Evolutionary conservation across 352 stramenopile genomes (phyloP).

Genomic region (Phytopythium mirpurense): DNA sequence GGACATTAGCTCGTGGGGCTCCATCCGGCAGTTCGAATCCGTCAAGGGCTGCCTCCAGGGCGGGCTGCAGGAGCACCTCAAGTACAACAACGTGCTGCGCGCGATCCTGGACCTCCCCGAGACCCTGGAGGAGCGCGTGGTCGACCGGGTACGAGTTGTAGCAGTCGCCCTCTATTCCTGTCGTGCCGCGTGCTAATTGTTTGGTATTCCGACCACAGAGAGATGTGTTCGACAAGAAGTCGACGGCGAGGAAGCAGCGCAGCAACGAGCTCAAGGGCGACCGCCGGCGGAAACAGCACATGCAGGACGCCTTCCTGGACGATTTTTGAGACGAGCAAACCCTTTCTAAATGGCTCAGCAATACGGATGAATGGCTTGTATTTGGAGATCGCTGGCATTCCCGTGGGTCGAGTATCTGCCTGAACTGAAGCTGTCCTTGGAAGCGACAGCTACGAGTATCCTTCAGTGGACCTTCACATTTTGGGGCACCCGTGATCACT

Average conservation of each 20-base stretch:
- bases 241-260: slow-evolving; percentile 60
- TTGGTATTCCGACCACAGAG: slow-evolving; percentile 22
- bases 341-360: too few species aligned
- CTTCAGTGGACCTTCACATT: too few species aligned
- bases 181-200: too few species aligned
- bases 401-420: too few species aligned
- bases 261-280: slow-evolving; percentile 81
- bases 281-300: slow-evolving; percentile 68
- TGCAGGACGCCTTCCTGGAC: slow-evolving; percentile 71
- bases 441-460: too few species aligned
- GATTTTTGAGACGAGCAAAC: slow-evolving; percentile 32
- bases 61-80: slow-evolving; percentile 81
- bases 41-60: slow-evolving; percentile 71
- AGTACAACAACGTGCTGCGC: slow-evolving; percentile 86
- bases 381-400: too few species aligned
- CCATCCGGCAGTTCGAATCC: slow-evolving; percentile 77
- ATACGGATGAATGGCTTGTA: too few species aligned
- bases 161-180: background rate
- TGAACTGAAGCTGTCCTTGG: too few species aligned
- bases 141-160: slow-evolving; percentile 48
- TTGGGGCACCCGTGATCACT: too few species aligned
- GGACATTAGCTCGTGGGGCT: slow-evolving; percentile 72
- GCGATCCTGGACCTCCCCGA: slow-evolving; percentile 71
- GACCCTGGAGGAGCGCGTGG: slow-evolving; percentile 62
- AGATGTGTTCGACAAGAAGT: slow-evolving; percentile 83